These are phyloP conservation scores for Nicotiana benthamiana DNA, from an alignment of 257 asterid genomes.

Conservation along the genomic window DNA sequence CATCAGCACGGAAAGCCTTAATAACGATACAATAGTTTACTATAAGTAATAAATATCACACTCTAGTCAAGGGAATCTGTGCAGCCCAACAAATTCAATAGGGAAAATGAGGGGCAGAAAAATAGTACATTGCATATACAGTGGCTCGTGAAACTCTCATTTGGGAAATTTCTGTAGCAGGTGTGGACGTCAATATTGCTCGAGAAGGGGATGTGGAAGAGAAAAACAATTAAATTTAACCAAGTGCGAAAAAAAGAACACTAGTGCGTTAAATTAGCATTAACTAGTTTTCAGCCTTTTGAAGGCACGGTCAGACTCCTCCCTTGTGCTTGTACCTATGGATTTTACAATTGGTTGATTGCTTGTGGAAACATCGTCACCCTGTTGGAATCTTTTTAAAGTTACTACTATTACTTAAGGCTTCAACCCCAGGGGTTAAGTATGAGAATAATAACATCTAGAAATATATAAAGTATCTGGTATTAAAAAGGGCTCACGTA, in stretches of 20 bases:
- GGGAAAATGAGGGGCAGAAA: conserved; percentile 12
- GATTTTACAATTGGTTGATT: conserved; percentile 33
- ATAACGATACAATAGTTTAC: conserved; percentile 1
- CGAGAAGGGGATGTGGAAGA: neutral
- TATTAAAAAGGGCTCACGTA: conserved; percentile 12
- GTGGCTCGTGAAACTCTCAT: conserved; percentile 27
- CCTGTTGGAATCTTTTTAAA: conserved; percentile 22
- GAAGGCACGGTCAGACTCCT: conserved; percentile 43
- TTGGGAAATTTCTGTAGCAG: conserved; percentile 17
- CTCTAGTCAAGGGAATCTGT: conserved; percentile 21
- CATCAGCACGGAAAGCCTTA: conserved; percentile 15
- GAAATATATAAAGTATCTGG: neutral
- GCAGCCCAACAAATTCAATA: conserved; percentile 29
- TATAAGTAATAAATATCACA: neutral
- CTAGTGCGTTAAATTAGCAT: conserved; percentile 28
- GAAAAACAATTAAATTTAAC: neutral
- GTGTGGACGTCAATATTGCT: neutral
- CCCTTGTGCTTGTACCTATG: conserved; percentile 31
- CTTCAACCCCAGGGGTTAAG: neutral
- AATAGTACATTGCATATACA: conserved; percentile 48
- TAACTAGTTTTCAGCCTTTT: conserved; percentile 75
- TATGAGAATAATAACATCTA: neutral
- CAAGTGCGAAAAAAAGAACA: neutral
- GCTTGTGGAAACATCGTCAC: conserved; percentile 21
- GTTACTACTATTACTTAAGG: neutral